Evolutionary conservation across 2,329 filamentous ascomycete genomes (phyloP).

Genomic region (Diaporthe ampelina): DNA sequence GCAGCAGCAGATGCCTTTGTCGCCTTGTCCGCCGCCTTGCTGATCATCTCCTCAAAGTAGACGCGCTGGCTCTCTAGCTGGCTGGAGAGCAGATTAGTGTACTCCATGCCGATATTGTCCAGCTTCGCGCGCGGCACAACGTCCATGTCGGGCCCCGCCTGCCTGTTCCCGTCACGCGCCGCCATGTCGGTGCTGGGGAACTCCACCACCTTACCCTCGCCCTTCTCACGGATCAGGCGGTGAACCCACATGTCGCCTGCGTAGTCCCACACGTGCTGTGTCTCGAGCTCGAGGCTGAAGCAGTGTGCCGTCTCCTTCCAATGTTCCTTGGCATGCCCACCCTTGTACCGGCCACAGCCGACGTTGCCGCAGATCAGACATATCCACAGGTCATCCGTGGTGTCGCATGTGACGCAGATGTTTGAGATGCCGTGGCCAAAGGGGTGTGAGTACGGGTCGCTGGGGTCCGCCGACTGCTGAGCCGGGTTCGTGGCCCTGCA

Average conservation of each 20-base stretch:
- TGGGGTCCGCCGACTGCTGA: slow-evolving; percentile 55
- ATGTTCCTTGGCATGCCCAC: slow-evolving; percentile 92
- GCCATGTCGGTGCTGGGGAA: slow-evolving; percentile 69
- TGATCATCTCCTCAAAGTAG: slow-evolving; percentile 94
- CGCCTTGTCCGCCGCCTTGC: slow-evolving; percentile 91
- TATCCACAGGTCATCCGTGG: slow-evolving; percentile 89
- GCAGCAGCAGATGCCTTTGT: slow-evolving; percentile 78
- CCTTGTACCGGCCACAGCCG: slow-evolving; percentile 94
- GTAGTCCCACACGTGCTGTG: slow-evolving; percentile 98
- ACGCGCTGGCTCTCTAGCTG: slow-evolving; percentile 93
- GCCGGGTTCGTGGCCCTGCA: slow-evolving; percentile 84
- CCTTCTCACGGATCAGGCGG: slow-evolving; percentile 92
- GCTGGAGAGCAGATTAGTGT: slow-evolving; percentile 91
- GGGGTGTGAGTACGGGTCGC: slow-evolving; percentile 65
- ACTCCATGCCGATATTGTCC: slow-evolving; percentile 89
- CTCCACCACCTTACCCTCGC: slow-evolving; percentile 92
- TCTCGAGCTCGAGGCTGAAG: slow-evolving; percentile 92
- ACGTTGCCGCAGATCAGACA: slow-evolving; percentile 94
- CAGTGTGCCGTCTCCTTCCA: slow-evolving; percentile 92
- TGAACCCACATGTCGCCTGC: slow-evolving; percentile 96
- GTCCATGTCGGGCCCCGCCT: slow-evolving; percentile 56
- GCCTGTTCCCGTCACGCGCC: slow-evolving; percentile 44
- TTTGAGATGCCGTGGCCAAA: slow-evolving; percentile 74
- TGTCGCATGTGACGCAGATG: slow-evolving; percentile 86
- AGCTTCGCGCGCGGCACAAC: slow-evolving; percentile 78